Evolutionary conservation across 805 yeast genomes (phyloP).

Genomic region (Saccharomycopsis sp.): DNA sequence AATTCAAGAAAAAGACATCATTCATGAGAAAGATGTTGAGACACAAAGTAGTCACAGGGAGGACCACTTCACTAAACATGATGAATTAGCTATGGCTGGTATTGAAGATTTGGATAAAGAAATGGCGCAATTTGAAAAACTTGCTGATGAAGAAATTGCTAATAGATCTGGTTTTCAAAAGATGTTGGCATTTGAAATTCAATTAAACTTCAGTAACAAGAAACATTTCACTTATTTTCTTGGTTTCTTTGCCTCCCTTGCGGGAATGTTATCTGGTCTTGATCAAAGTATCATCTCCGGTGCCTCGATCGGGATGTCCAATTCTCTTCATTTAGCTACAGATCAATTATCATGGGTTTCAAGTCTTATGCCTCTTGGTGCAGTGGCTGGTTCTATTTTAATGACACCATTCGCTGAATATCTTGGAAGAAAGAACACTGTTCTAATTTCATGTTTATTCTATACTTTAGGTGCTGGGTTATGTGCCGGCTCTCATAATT

Average conservation of each 20-base stretch:
- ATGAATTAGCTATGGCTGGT: no score
- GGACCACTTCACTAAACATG: no score
- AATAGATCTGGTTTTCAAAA: no score
- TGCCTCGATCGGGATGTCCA: constrained; percentile 46
- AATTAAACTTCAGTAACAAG: constrained; percentile 38
- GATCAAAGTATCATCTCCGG: constrained; percentile 66
- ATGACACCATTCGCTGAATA: constrained; percentile 51
- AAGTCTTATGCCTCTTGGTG: constrained; percentile 64
- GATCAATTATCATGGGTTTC: constrained; percentile 47
- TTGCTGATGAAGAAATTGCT: not conserved
- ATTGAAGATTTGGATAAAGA: no score
- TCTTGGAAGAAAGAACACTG: constrained; percentile 49
- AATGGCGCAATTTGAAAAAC: not conserved
- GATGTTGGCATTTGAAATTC: no score
- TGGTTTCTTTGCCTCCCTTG: constrained; percentile 54
- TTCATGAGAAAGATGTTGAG: no score
- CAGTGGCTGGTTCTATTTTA: constrained; percentile 53
- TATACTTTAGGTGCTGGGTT: constrained; percentile 56
- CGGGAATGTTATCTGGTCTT: constrained; percentile 58
- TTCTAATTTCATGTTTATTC: constrained; percentile 50
- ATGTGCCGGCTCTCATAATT: constrained; percentile 44
- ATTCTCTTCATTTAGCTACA: constrained; percentile 33
- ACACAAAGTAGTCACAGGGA: no score
- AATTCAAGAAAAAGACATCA: no score
- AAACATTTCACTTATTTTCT: constrained; percentile 40